Evolutionary conservation across 2,329 filamentous ascomycete genomes (phyloP), one percentile per base, ranked within the genome.

Genomic region (Fusarium cyanostomum): DNA sequence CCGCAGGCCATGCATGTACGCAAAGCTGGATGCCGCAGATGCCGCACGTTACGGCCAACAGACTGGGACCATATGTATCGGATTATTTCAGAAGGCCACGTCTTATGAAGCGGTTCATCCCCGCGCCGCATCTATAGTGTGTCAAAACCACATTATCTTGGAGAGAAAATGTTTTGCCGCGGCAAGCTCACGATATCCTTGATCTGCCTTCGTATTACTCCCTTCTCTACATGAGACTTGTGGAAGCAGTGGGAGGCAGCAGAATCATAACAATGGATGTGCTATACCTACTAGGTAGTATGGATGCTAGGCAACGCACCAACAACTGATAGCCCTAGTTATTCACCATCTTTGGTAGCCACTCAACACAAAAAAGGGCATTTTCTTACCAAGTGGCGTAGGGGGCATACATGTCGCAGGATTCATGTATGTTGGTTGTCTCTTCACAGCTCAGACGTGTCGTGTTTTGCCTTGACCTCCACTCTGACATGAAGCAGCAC

Each of bases 31-130:
- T 65, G 51, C 30, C 51, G 52, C 59, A 49, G 61, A 50, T 45
- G 58, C 46, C 51, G 55, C 58, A 67, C 41, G 45, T 65, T 61
- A 44, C 34, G 55, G 62, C 68, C 68, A 71, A 71, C 64, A 70
- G 51, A 68, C 42, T 68, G 62, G 38, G 62, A 62, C 53, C 66
- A n/a, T n/a, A n/a, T n/a, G 33, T 57, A 53, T 52, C 41, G 52
- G 56, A 45, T 44, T 65, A 35, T 53, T 52, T 48, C 42, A 48
- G 44, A 48, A 48, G 43, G 42, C 48, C 41, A 48, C 42, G 48
- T 58, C 52, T 57, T 53, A 42, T 28, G 50, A 53, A 41, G 34
- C 12, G 37, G 30, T 31, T 30, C 37, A 15, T 42, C 38, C 45
- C 49, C 26, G 42, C 48, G 58, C 50, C 51, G 21, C 50, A 57